Base-by-base conservation (phyloP, 306 rosid species). In the Urtica urens region DNA sequence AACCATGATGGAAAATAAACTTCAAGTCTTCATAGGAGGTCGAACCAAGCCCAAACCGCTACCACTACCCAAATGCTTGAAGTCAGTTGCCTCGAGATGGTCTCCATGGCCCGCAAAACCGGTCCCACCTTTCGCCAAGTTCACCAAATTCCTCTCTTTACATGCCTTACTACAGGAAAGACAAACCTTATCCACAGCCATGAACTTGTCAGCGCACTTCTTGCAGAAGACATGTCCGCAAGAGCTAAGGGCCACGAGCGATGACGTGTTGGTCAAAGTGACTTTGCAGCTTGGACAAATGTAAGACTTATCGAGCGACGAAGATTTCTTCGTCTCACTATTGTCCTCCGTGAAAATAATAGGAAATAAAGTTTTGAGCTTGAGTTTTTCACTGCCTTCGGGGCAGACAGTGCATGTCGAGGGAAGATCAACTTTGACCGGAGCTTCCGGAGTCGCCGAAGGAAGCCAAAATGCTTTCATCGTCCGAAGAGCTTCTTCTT, bases 381-480 rank as follows among this genome's bases (percentile, higher is more conserved):
- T 92, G 28, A 92, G 87, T 41, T 82, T 85, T 78, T 92, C 99
- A 1, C 58, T 73, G 53, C 94, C 99, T 73, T 92, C 87, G 0
- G 99, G 99, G 70, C 96, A 90, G 31, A 54, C 26, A 1, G 95
- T 90, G 70, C 76, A 63, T 53, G 67, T 45, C 9, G 94, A 63
- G 49, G 99, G 99, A 2, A 79, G 81, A 20, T 65, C 92, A 10
- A 76, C 94, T 75, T 77, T 90, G 19, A 59, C 78, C 64, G 95
- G 49, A 72, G 95, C 94, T 57, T 65, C 92, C 5, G 99, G 99
- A 13, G 85, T 90, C 40, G 99, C 99, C 30, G 95, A 90, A 58
- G 99, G 99, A 26, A 90, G 73, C 99, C 99, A 90, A 72, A 90
- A 90, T 42, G 99, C 99, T 64, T 90, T 90, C 99, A 90, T 90